Conservation (phyloP, 345 rosid species). For the Melaleuca quinquenervia region DNA sequence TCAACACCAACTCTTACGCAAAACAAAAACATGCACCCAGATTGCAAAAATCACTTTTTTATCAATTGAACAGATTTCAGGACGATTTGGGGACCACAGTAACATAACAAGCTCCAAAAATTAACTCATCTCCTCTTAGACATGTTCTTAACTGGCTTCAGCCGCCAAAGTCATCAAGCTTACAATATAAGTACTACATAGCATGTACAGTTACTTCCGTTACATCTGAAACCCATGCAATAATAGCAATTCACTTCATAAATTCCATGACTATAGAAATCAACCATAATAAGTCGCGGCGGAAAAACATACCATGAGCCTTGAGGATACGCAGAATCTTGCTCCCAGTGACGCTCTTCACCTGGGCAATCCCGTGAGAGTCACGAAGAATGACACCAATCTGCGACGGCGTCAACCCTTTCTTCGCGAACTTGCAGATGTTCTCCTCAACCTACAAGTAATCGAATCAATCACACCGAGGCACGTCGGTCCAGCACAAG, state of each 20-base stretch:
- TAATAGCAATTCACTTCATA: not conserved
- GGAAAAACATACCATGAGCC: conserved; percentile 14
- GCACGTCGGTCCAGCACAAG: too few species aligned
- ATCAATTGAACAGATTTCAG: not conserved
- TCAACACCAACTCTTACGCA: not conserved
- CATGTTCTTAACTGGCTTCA: not conserved
- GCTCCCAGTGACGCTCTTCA: conserved; percentile 33
- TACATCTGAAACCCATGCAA: not conserved
- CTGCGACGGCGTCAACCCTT: conserved; percentile 39
- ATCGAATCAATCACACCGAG: not conserved
- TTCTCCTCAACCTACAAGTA: conserved; percentile 16
- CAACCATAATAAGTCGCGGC: not conserved
- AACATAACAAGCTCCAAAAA: not conserved
- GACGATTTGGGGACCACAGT: not conserved
- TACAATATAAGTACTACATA: not conserved
- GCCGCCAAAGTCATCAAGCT: not conserved
- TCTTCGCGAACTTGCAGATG: conserved; percentile 38
- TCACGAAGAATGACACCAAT: conserved; percentile 40
- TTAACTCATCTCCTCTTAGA: not conserved
- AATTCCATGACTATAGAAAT: not conserved
- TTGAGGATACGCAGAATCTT: conserved; percentile 36
- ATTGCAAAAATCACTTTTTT: not conserved
- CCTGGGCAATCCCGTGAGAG: conserved; percentile 41
- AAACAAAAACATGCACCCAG: not conserved
- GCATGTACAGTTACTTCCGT: not conserved